These are phyloP conservation scores for Sphagnum fallax DNA, from an alignment of 228 moss, liverwort and hornwort species.

Conservation along the genomic window DNA sequence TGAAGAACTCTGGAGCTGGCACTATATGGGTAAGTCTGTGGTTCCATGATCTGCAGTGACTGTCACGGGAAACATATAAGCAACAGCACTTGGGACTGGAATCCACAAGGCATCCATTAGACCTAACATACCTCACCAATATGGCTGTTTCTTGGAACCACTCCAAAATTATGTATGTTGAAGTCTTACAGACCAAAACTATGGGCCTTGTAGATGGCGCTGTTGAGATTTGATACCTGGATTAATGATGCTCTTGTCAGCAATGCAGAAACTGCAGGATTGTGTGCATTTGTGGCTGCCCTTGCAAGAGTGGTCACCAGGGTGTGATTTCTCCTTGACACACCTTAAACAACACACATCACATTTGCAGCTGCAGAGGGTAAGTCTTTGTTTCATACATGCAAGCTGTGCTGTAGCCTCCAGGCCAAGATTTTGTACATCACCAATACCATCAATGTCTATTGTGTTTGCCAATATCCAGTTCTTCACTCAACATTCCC, in stretches of 20 bases:
- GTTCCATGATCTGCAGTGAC: too few species aligned
- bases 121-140: too few species aligned
- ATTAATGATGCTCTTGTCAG: background rate
- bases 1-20: too few species aligned
- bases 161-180: too few species aligned
- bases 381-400: constrained; percentile 12
- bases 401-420: constrained; percentile 12
- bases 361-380: constrained; percentile 21
- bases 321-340: constrained; percentile 20
- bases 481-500: background rate
- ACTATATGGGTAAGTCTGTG: too few species aligned
- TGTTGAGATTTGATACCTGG: background rate
- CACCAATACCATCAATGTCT: constrained; percentile 12
- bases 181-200: too few species aligned
- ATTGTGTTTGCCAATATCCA: constrained; percentile 10
- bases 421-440: constrained; percentile 9
- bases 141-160: too few species aligned
- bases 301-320: constrained; percentile 11
- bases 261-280: constrained; percentile 13
- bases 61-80: too few species aligned
- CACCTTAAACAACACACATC: constrained; percentile 16
- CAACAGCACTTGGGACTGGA: too few species aligned
- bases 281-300: constrained; percentile 14
- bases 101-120: too few species aligned
- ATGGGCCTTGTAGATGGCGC: constrained; percentile 9